Conservation (phyloP, 2,329 filamentous ascomycete genomes). For the Colletotrichum sp. region DNA sequence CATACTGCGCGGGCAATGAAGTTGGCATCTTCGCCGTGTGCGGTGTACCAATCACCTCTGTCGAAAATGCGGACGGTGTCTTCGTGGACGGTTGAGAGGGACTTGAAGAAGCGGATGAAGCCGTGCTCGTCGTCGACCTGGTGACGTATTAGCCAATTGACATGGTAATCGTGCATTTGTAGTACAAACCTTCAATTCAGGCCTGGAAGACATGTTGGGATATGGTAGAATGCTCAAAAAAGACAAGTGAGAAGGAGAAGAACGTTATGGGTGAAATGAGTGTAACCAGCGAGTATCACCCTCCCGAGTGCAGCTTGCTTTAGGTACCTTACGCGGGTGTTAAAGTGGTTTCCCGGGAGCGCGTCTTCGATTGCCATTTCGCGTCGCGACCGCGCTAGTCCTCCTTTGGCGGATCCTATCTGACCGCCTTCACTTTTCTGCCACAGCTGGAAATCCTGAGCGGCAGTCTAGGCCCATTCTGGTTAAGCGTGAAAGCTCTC, state of each 20-base stretch:
- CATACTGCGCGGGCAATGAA: constrained; percentile 80
- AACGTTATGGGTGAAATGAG: background rate
- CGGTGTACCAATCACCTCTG: constrained; percentile 92
- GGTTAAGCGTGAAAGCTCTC: background rate
- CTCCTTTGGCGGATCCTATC: background rate
- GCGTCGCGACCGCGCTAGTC: constrained; percentile 21
- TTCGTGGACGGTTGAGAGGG: constrained; percentile 72
- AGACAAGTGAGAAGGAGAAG: background rate
- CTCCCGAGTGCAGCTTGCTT: background rate
- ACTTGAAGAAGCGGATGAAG: constrained; percentile 96
- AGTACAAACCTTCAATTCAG: constrained; percentile 68
- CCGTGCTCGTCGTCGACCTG: constrained; percentile 95
- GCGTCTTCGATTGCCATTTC: constrained; percentile 15
- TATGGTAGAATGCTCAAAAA: background rate
- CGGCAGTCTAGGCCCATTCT: background rate
- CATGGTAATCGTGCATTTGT: constrained; percentile 3
- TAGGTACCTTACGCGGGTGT: background rate
- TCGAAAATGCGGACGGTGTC: constrained; percentile 92
- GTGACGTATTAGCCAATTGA: background rate
- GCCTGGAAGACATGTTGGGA: constrained; percentile 70
- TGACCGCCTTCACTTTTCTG: background rate
- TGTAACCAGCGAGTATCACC: background rate
- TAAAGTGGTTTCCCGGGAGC: constrained; percentile 13
- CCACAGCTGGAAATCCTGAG: background rate
- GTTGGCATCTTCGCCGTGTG: constrained; percentile 84